Evolutionary conservation across 768 basidiomycete species (phyloP).

Genomic region (Sarcodon aspratus): DNA sequence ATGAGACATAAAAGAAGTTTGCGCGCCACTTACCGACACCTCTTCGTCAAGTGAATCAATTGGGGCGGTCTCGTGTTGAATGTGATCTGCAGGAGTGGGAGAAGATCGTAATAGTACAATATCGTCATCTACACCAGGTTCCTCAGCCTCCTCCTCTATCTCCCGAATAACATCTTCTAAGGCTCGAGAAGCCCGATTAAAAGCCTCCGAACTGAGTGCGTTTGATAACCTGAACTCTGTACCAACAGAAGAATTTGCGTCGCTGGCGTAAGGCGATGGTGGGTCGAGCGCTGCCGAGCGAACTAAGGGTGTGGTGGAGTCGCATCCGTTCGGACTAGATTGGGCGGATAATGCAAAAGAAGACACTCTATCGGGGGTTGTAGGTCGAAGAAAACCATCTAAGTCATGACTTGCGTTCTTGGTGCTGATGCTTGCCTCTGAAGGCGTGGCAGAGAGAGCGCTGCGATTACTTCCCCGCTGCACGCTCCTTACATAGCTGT

Average conservation of each 20-base stretch:
- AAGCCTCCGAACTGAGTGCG: slow-evolving; percentile 35
- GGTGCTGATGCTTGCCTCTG: slow-evolving; percentile 29
- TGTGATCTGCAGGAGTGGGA: slow-evolving; percentile 1
- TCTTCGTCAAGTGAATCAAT: background rate
- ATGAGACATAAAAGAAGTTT: too few species aligned
- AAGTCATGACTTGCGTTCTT: slow-evolving; percentile 14
- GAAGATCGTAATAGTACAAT: slow-evolving; percentile 65
- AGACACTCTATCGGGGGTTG: slow-evolving; percentile 40
- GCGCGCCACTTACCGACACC: background rate
- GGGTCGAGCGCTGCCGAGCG: slow-evolving; percentile 27
- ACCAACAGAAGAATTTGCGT: slow-evolving; percentile 14
- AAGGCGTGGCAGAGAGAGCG: slow-evolving; percentile 31
- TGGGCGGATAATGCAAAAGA: slow-evolving; percentile 25
- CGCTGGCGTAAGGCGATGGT: slow-evolving; percentile 7
- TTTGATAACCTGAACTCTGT: slow-evolving; percentile 32
- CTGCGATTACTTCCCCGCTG: slow-evolving; percentile 25
- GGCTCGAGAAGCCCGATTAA: slow-evolving; percentile 61
- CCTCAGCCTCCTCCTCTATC: slow-evolving; percentile 61
- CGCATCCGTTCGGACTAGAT: slow-evolving; percentile 31
- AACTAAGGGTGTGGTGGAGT: slow-evolving; percentile 16
- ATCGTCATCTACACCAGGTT: slow-evolving; percentile 27
- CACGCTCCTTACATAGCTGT: slow-evolving; percentile 54
- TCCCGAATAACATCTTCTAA: slow-evolving; percentile 69
- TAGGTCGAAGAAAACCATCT: slow-evolving; percentile 31
- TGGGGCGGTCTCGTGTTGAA: background rate